Evolutionary conservation across 768 basidiomycete genomes (phyloP).

Genomic region (Russula foetens): DNA sequence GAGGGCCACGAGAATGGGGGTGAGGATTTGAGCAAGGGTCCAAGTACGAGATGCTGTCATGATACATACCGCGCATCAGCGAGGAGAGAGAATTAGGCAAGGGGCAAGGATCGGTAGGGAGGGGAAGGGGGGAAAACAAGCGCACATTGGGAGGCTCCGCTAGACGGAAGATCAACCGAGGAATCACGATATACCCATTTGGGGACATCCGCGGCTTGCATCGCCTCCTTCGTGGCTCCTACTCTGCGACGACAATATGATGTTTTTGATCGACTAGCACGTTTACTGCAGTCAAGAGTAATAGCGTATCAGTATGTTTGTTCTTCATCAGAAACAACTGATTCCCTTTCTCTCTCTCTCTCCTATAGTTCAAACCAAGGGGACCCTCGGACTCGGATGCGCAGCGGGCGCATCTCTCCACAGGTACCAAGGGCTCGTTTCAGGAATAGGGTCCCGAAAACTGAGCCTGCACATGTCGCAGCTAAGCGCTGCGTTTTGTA

Average conservation of each 20-base stretch:
- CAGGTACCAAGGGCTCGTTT: background rate
- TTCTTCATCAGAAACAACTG: too few species aligned
- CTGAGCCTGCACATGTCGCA: background rate
- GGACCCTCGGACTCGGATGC: background rate
- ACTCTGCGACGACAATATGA: too few species aligned
- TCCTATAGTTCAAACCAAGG: too few species aligned
- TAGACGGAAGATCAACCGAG: background rate
- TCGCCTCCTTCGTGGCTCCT: too few species aligned
- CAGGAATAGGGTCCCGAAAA: background rate
- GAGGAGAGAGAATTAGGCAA: background rate
- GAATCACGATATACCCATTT: constrained; percentile 3
- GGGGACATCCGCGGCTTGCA: constrained; percentile 3
- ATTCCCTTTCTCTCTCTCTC: too few species aligned
- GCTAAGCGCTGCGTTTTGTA: background rate
- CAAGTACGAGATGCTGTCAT: constrained; percentile 12
- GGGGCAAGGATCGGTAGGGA: too few species aligned
- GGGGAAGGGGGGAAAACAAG: background rate
- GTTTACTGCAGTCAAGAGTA: background rate
- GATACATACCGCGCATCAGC: constrained; percentile 9
- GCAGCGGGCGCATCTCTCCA: background rate
- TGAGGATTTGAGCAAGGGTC: constrained; percentile 7
- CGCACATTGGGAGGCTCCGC: constrained; percentile 7
- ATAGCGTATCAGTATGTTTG: background rate
- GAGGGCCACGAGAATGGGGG: constrained; percentile 3
- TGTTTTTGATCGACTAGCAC: background rate